phyloP scores from a whole-genome alignment of 2,329 filamentous ascomycete species.

The Berkeleyomyces basicola region DNA sequence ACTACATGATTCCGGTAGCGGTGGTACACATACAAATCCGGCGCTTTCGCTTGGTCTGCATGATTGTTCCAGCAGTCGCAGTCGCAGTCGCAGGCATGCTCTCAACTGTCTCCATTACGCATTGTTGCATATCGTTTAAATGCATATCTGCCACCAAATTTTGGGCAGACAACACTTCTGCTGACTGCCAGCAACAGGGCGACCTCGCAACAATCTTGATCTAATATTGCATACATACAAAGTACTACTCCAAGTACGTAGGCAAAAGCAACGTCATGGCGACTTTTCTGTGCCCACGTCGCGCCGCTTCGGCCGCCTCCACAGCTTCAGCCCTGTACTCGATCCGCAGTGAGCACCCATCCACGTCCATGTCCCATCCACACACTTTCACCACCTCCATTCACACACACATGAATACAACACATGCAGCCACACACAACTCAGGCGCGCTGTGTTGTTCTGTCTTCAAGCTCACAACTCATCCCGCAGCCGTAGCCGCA shows the following conservation, averaged over 20 bases:
- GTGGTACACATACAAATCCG: not conserved
- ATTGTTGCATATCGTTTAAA: not conserved
- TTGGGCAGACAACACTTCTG: not conserved
- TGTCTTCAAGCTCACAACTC: not conserved
- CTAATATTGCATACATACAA: too few species aligned
- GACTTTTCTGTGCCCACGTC: not conserved
- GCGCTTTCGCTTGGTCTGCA: not conserved
- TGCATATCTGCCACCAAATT: not conserved
- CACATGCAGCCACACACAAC: not conserved
- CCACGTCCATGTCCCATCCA: not conserved
- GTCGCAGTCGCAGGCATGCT: not conserved
- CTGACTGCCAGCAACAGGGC: not conserved
- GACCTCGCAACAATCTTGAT: not conserved
- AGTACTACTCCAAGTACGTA: too few species aligned
- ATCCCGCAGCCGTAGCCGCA: not conserved
- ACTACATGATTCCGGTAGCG: not conserved
- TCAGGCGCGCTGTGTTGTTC: not conserved
- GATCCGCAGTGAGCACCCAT: not conserved
- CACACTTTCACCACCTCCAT: not conserved
- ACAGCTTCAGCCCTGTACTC: conserved; percentile 3
- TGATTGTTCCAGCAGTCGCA: not conserved
- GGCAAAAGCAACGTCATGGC: not conserved
- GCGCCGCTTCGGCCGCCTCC: not conserved
- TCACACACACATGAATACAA: not conserved
- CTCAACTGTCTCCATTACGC: not conserved